Percentiles rank a stretch among this genome's conserved stretches.
Evolutionary conservation across 768 basidiomycete species (phyloP).

Genomic region (Podaxis pistillaris): DNA sequence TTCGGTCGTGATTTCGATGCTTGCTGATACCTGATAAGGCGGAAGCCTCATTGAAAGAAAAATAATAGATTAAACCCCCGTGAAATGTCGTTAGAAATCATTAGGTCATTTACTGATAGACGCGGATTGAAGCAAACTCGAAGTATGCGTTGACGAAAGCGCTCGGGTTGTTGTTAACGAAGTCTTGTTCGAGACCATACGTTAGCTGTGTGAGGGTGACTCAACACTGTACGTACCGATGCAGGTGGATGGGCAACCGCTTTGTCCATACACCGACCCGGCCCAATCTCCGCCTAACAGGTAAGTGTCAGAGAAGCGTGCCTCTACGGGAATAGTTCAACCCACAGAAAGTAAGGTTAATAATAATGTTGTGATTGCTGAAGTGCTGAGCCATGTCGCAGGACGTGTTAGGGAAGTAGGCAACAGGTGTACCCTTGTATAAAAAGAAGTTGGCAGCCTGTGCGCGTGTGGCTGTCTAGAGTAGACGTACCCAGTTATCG

Average conservation of each 20-base stretch:
- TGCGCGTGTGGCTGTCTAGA: not conserved
- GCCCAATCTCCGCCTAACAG: conserved; percentile 55
- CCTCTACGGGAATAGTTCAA: not conserved
- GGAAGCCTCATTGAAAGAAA: not conserved
- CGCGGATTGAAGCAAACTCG: conserved; percentile 55
- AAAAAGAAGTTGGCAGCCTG: not conserved
- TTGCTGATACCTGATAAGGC: not conserved
- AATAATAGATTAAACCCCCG: not conserved
- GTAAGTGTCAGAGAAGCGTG: not conserved
- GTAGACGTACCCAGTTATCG: conserved; percentile 47
- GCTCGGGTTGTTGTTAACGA: conserved; percentile 58
- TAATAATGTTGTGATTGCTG: conserved; percentile 58
- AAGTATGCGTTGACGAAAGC: conserved; percentile 70
- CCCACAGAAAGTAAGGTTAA: conserved; percentile 50
- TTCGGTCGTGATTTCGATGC: not conserved
- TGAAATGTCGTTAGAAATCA: not conserved
- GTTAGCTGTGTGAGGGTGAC: not conserved
- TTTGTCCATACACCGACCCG: conserved; percentile 41
- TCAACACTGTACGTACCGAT: conserved; percentile 39
- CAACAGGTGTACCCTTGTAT: conserved; percentile 50
- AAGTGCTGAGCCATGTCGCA: conserved; percentile 61
- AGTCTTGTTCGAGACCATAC: conserved; percentile 35
- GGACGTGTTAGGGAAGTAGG: conserved; percentile 55
- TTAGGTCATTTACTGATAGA: conserved; percentile 24
- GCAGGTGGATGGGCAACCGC: conserved; percentile 58